Evolutionary conservation across 1,284 basidiomycete genomes (phyloP).

Genomic region (Microbotryum saponariae): DNA sequence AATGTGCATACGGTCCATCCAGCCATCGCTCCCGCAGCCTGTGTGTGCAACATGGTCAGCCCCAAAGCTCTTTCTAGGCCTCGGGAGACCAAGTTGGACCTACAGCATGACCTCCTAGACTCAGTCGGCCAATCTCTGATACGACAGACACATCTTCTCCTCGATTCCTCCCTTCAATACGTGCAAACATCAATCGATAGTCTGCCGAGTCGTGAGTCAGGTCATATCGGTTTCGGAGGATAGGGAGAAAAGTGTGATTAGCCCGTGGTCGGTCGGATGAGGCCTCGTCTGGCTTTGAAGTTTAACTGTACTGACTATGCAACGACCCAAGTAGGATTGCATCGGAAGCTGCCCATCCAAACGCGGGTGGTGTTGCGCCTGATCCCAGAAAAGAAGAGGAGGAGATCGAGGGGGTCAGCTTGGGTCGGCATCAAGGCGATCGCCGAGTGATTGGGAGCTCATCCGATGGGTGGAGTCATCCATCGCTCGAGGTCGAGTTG

Average conservation of each 20-base stretch:
- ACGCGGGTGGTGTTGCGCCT: constrained; percentile 62
- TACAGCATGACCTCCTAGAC: constrained; percentile 30
- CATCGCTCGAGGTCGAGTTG: background rate
- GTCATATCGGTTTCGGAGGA: too few relatives aligned
- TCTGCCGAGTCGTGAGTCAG: constrained; percentile 43
- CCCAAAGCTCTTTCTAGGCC: background rate
- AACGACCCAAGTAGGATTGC: constrained; percentile 65
- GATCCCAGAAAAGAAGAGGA: background rate
- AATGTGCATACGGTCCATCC: constrained; percentile 64
- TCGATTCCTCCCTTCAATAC: constrained; percentile 42
- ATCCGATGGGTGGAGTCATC: too few relatives aligned
- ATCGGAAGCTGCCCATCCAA: constrained; percentile 70
- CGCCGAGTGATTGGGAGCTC: background rate
- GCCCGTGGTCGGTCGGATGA: background rate
- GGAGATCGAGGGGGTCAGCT: too few relatives aligned
- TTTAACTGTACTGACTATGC: constrained; percentile 35
- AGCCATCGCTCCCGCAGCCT: constrained; percentile 61
- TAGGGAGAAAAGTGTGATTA: background rate
- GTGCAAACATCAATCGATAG: constrained; percentile 57
- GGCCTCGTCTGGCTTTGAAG: background rate
- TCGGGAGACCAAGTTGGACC: background rate
- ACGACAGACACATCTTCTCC: constrained; percentile 37
- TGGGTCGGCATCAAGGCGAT: too few relatives aligned
- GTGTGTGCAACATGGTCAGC: background rate
- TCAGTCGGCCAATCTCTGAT: constrained; percentile 7